Percentiles rank a stretch among this genome's conserved stretches.
These are phyloP conservation scores for Volvox africanus DNA, from an alignment of 139 green algal genomes.

Conservation along the genomic window DNA sequence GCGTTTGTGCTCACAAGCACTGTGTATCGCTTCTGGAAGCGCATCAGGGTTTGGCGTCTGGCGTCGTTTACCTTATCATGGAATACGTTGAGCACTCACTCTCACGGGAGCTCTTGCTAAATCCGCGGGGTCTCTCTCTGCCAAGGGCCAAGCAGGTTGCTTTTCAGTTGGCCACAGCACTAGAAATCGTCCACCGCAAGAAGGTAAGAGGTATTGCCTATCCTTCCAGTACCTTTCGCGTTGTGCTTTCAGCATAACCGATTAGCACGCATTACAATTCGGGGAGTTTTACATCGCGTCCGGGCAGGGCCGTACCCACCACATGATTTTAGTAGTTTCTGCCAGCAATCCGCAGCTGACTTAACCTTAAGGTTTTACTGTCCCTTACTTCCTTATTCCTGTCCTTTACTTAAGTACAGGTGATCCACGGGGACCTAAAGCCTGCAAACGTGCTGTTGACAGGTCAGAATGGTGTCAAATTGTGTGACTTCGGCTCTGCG, in stretches of 20 bases:
- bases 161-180: slow-evolving; percentile 14
- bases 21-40: slow-evolving; percentile 24
- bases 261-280: too few relatives aligned
- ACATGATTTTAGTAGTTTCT: too few relatives aligned
- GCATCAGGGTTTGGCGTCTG: background rate
- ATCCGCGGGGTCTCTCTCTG: slow-evolving; percentile 6
- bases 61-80: slow-evolving; percentile 10
- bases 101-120: slow-evolving; percentile 20
- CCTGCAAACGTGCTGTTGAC: slow-evolving; percentile 31
- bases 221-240: too few relatives aligned
- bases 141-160: background rate
- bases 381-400: too few relatives aligned
- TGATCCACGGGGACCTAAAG: slow-evolving; percentile 22
- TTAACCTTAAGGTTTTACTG: too few relatives aligned
- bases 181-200: slow-evolving; percentile 8
- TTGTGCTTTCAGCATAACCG: too few relatives aligned
- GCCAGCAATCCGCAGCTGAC: too few relatives aligned
- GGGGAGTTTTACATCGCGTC: too few relatives aligned
- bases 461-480: background rate
- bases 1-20: slow-evolving; percentile 5
- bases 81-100: slow-evolving; percentile 8
- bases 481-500: slow-evolving; percentile 38
- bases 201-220: background rate
- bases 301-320: too few relatives aligned
- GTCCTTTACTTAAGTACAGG: background rate